These are phyloP conservation scores for Ascochyta koolunga DNA, from an alignment of 2,329 filamentous ascomycete genomes.

Conservation along the genomic window DNA sequence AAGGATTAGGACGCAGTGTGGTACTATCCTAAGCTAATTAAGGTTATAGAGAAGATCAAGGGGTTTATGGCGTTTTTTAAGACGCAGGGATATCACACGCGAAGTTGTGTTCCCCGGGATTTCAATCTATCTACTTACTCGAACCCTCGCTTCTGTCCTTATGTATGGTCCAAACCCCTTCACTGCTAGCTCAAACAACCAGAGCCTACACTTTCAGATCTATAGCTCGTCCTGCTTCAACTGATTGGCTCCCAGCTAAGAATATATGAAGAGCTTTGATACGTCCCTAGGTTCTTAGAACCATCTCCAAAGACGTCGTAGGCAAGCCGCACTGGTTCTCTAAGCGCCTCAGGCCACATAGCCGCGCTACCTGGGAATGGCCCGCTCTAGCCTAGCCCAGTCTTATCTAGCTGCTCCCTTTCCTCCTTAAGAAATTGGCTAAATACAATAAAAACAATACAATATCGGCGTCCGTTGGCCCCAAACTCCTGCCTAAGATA, in stretches of 20 bases:
- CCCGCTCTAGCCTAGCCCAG: conserved; percentile 1
- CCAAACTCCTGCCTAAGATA: background rate
- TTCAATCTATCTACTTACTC: too few species aligned
- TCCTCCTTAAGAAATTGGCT: background rate
- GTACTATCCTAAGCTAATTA: too few species aligned
- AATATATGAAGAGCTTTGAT: background rate
- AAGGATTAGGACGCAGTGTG: too few species aligned
- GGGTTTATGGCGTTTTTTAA: too few species aligned
- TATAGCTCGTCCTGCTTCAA: background rate
- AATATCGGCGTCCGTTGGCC: conserved; percentile 3
- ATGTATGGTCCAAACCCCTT: too few species aligned
- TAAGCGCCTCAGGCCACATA: background rate
- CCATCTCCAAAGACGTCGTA: background rate
- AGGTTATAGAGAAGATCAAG: too few species aligned
- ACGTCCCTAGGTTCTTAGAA: background rate
- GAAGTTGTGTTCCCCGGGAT: too few species aligned
- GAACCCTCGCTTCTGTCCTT: too few species aligned
- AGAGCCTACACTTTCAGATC: background rate
- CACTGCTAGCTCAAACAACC: background rate
- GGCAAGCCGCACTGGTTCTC: conserved; percentile 11
- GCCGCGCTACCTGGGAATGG: conserved; percentile 8
- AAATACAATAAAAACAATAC: conserved; percentile 5
- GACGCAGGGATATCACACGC: too few species aligned
- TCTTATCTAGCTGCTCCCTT: conserved; percentile 1
- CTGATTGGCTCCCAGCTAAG: background rate